A percentile compares a stretch with the other conserved stretches of the same genome.
Evolutionary conservation across 1,139 yeast genomes (phyloP).

Genomic region (Suhomyces kunorum): DNA sequence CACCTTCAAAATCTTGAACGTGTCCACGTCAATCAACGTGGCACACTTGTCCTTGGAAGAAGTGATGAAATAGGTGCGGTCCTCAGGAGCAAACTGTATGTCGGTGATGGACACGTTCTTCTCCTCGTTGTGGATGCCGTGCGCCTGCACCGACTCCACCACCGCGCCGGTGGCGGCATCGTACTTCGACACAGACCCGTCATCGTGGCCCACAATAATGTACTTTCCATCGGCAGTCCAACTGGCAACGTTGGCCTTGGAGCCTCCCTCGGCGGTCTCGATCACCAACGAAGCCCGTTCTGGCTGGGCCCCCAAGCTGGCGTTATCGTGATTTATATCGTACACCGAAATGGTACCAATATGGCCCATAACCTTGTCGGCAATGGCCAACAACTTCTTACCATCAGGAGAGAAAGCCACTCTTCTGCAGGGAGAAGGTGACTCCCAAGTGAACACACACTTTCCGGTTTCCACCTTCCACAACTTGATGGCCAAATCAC

Average conservation of each 20-base stretch:
- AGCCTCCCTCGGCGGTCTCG: slow-evolving; percentile 59
- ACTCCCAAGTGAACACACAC: slow-evolving; percentile 70
- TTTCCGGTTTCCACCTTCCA: slow-evolving; percentile 86
- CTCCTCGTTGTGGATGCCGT: slow-evolving; percentile 63
- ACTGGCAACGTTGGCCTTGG: slow-evolving; percentile 81
- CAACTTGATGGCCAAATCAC: slow-evolving; percentile 81
- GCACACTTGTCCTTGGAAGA: slow-evolving; percentile 92
- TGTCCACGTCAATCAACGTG: slow-evolving; percentile 75
- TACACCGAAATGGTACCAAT: slow-evolving; percentile 75
- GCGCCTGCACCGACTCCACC: slow-evolving; percentile 59
- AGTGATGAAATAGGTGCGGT: slow-evolving; percentile 85
- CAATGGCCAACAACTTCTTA: slow-evolving; percentile 67
- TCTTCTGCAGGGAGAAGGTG: slow-evolving; percentile 85
- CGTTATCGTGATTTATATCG: slow-evolving; percentile 49
- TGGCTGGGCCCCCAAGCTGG: slow-evolving; percentile 40
- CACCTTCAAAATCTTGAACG: slow-evolving; percentile 69
- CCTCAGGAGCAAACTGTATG: slow-evolving; percentile 80
- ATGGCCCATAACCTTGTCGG: slow-evolving; percentile 93
- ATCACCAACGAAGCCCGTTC: slow-evolving; percentile 61
- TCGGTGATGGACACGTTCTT: slow-evolving; percentile 64
- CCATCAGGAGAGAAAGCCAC: slow-evolving; percentile 84
- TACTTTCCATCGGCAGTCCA: slow-evolving; percentile 78
- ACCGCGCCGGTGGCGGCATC: slow-evolving; percentile 76
- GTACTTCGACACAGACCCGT: slow-evolving; percentile 81
- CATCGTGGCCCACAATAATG: slow-evolving; percentile 85